Base-by-base conservation (phyloP, 176 grass and related monocot genomes). In the Themeda triandra region DNA sequence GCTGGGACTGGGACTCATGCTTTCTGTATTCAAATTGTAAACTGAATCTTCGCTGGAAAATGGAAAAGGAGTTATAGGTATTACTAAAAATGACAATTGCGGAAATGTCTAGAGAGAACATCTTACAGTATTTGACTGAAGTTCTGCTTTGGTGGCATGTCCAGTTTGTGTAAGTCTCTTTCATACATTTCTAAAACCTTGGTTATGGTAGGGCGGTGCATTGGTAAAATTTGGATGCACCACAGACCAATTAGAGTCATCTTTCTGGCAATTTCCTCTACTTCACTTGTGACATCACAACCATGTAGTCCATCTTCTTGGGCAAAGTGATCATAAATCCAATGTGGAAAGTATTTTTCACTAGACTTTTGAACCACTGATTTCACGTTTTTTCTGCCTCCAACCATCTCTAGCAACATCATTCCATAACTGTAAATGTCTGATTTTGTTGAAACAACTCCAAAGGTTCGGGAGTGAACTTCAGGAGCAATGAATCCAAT, bases 121-220 rank as follows among this genome's bases (percentile, higher is more conserved):
- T 60, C 58, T 60, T 60, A 60, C 58, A 27, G 3, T 6, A 60
- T 6, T 27, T 60, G 58, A 25, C n/a, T 60, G 8, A 84, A 37
- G 29, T 13, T 23, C 10, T 84, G 82, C 45, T 54, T 84, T 8
- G 82, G 40, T 41, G 82, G 82, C 66, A 84, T 76, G 1, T 76
- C 62, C 4, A 84, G 8, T 27, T 76, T 9, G 39, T 84, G 23
- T 8, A 8, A 44, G 4, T 14, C 46, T 15, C 14, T 84, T 13
- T 76, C 82, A 14, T 67, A 84, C 82, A 84, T 84, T 14, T 84
- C 82, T 0, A 84, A 54, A 2, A 76, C 62, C 4, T 67, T 76
- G 32, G 10, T 68, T 45, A 84, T 84, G 8, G 72, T 54, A 3
- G 82, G 72, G 15, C 82, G 62, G 67, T 45, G 66, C 12, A 4